phyloP scores from a whole-genome alignment of 1,284 basidiomycete genomes.

The Puccinia coronata region DNA sequence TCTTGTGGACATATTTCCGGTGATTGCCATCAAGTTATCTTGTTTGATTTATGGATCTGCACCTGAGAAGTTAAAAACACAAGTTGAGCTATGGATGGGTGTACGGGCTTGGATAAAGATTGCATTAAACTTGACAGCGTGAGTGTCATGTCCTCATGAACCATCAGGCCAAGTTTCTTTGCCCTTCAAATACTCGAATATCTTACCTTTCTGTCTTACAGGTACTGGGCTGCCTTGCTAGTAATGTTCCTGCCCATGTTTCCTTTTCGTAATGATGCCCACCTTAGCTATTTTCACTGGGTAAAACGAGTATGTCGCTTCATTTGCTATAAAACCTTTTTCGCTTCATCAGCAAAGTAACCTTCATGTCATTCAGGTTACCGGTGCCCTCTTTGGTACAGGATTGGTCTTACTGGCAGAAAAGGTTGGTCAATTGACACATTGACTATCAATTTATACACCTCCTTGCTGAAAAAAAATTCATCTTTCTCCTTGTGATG shows the following conservation, averaged over 20 bases:
- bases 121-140: conserved; percentile 42
- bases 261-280: conserved; percentile 4
- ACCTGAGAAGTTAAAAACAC: conserved; percentile 47
- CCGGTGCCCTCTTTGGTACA: conserved; percentile 66
- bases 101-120: conserved; percentile 39
- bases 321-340: not conserved
- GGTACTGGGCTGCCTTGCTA: conserved; percentile 22
- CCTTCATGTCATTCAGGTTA: conserved; percentile 19
- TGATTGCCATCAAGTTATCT: conserved; percentile 27
- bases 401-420: conserved; percentile 69
- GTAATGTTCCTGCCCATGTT: conserved; percentile 44
- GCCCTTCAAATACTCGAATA: not conserved
- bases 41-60: conserved; percentile 41
- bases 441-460: not conserved
- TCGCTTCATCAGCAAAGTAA: not conserved
- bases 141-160: not conserved
- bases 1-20: conserved; percentile 38
- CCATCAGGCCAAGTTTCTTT: not conserved
- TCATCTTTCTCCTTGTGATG: not conserved
- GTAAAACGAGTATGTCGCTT: conserved; percentile 13
- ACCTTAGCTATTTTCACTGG: conserved; percentile 29
- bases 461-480: not conserved
- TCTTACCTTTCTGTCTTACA: not conserved
- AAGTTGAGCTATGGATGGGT: conserved; percentile 48
- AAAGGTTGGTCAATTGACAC: conserved; percentile 59